phyloP scores from a whole-genome alignment of 1,284 basidiomycete species.

The Ceratobasidium sp. region DNA sequence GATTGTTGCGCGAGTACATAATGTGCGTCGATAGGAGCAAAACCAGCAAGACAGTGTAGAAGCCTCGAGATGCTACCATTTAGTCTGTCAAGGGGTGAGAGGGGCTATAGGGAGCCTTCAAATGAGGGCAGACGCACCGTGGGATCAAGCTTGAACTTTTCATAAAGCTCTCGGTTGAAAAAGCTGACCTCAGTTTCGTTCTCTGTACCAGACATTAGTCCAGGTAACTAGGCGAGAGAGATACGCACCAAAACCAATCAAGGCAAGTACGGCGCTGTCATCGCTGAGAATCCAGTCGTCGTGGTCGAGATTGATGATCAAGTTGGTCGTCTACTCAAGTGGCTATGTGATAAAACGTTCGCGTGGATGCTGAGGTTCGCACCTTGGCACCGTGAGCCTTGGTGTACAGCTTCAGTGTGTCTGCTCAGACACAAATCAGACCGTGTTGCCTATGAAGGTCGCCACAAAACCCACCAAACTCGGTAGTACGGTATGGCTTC shows the following conservation, averaged over 20 bases:
- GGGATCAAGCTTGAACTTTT: constrained; percentile 83
- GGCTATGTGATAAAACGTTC: constrained; percentile 11
- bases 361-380: constrained; percentile 37
- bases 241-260: constrained; percentile 77
- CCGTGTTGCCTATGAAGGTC: too few species aligned
- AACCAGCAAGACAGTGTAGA: not conserved
- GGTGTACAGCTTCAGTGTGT: constrained; percentile 94
- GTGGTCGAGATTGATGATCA: constrained; percentile 94
- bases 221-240: not conserved
- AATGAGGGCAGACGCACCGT: constrained; percentile 62
- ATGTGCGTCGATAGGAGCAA: not conserved
- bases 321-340: constrained; percentile 79
- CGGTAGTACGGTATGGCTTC: constrained; percentile 83
- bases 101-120: constrained; percentile 1
- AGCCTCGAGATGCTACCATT: constrained; percentile 60
- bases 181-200: constrained; percentile 95
- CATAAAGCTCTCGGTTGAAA: constrained; percentile 82
- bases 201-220: constrained; percentile 62
- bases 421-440: constrained; percentile 56
- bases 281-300: constrained; percentile 91
- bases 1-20: constrained; percentile 19
- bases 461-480: constrained; percentile 65
- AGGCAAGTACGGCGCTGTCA: constrained; percentile 69
- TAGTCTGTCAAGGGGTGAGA: constrained; percentile 56
- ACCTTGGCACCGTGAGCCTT: constrained; percentile 95